Evolutionary conservation across 176 grass and related monocot species (phyloP).

Genomic region (Avena sativa): DNA sequence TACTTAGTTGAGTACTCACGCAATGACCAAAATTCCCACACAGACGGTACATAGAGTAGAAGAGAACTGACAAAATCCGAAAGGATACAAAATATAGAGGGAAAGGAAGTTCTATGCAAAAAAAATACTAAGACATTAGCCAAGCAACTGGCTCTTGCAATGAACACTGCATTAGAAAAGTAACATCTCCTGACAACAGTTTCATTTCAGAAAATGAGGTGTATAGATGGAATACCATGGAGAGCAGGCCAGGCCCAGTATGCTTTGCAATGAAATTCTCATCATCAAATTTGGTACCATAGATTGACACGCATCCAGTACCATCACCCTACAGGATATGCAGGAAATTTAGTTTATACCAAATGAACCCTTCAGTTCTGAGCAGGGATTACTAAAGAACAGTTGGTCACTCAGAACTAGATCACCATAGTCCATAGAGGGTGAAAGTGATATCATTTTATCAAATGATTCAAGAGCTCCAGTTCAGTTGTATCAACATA

Average conservation of each 20-base stretch:
- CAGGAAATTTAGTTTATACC: slow-evolving; percentile 32
- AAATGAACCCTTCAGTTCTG: background rate
- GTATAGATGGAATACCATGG: slow-evolving; percentile 61
- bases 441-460: background rate
- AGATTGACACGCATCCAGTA: slow-evolving; percentile 84
- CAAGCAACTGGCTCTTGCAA: background rate
- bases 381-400: slow-evolving; percentile 27
- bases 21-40: background rate
- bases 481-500: slow-evolving; percentile 3
- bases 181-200: background rate
- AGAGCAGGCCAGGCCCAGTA: slow-evolving; percentile 90
- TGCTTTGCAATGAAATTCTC: slow-evolving; percentile 98
- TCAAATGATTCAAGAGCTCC: background rate
- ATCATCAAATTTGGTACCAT: slow-evolving; percentile 96
- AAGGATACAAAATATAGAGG: background rate
- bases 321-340: slow-evolving; percentile 75
- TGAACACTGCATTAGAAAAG: background rate
- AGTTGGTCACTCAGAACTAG: background rate
- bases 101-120: background rate
- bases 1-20: slow-evolving; percentile 3
- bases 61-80: background rate
- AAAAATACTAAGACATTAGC: background rate
- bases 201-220: background rate
- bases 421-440: background rate
- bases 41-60: background rate